Percentiles rank a stretch among this genome's conserved stretches.
Evolutionary conservation across 2,329 filamentous ascomycete genomes (phyloP).

Genomic region (Fusarium subglutinans): DNA sequence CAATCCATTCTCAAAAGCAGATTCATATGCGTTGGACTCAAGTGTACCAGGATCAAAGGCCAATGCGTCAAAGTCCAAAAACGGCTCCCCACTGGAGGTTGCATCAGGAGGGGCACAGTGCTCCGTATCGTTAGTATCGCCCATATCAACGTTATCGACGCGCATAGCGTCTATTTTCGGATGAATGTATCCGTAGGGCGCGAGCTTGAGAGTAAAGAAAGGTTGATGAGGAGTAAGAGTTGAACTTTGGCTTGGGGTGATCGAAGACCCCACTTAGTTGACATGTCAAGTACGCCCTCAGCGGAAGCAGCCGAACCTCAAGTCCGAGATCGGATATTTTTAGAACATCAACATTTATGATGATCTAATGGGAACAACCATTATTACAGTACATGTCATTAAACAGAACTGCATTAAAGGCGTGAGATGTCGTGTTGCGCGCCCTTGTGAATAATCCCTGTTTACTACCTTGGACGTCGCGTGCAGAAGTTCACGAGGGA

Average conservation of each 20-base stretch:
- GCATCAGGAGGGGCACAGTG: background rate
- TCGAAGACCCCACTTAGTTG: background rate
- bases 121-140: background rate
- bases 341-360: background rate
- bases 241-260: background rate
- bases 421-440: background rate
- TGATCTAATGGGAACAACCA: background rate
- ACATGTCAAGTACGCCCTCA: background rate
- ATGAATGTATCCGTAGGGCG: constrained; percentile 1
- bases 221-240: background rate
- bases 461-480: background rate
- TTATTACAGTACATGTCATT: background rate
- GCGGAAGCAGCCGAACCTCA: background rate
- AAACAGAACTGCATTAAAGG: background rate
- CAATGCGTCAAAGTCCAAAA: background rate
- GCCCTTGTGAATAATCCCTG: background rate
- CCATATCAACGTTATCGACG: background rate
- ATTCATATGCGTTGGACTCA: background rate
- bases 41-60: background rate
- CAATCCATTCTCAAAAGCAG: background rate
- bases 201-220: background rate
- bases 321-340: background rate
- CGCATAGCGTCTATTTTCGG: background rate
- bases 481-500: background rate
- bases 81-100: background rate